These are phyloP conservation scores for Hura crepitans DNA, from an alignment of 441 rosid species.

Conservation along the genomic window DNA sequence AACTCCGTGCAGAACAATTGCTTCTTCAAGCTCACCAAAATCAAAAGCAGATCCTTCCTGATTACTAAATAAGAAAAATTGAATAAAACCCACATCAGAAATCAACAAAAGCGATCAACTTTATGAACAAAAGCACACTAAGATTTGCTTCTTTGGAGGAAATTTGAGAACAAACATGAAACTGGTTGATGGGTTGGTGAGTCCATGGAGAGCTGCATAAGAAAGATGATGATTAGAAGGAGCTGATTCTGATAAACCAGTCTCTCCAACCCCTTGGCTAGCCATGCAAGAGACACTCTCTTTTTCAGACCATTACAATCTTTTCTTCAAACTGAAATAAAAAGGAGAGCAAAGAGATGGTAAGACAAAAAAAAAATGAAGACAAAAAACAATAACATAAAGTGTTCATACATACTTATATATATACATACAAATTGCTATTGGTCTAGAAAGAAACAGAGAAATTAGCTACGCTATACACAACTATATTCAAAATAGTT, in stretches of 20 bases:
- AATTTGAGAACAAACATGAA: slow-evolving; percentile 36
- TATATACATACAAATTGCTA: neutral
- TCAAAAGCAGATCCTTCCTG: slow-evolving; percentile 83
- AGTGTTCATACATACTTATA: neutral
- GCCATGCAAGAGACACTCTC: slow-evolving; percentile 51
- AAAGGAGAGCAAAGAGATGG: too few relatives aligned
- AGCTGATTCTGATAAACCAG: slow-evolving; percentile 59
- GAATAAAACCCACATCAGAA: slow-evolving; percentile 15
- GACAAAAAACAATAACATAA: slow-evolving; percentile 19
- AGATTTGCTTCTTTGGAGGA: neutral
- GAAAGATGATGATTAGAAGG: slow-evolving; percentile 66
- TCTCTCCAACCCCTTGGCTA: slow-evolving; percentile 67
- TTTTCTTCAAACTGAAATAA: slow-evolving; percentile 24
- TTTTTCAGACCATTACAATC: slow-evolving; percentile 36
- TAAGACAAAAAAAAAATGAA: slow-evolving; percentile 17
- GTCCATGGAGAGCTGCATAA: slow-evolving; percentile 67
- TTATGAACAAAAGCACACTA: neutral
- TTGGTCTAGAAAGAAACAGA: slow-evolving; percentile 27
- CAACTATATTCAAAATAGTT: neutral
- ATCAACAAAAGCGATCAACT: slow-evolving; percentile 3
- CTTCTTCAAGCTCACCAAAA: slow-evolving; percentile 96
- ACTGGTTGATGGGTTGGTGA: slow-evolving; percentile 48
- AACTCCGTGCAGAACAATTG: slow-evolving; percentile 83
- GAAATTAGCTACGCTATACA: neutral
- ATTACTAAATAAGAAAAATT: slow-evolving; percentile 39